phyloP scores from a whole-genome alignment of 352 stramenopile species.

The Phytophthora crassamura region DNA sequence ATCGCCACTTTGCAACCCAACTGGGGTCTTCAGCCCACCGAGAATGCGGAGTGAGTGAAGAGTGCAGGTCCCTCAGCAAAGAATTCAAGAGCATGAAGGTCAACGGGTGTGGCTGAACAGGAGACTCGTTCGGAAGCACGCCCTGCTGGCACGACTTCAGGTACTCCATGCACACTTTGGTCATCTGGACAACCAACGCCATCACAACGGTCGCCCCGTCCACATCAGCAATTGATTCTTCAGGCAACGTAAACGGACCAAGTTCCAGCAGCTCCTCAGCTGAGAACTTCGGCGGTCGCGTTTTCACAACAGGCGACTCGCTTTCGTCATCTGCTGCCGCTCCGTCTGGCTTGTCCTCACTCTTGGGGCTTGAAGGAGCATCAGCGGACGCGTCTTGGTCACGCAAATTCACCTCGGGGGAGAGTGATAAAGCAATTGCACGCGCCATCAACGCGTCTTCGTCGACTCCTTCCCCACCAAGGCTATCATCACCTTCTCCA shows the following conservation, averaged over 20 bases:
- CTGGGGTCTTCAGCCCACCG: slow-evolving; percentile 27
- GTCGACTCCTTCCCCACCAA: slow-evolving; percentile 77
- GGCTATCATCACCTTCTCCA: slow-evolving; percentile 52
- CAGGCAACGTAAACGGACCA: slow-evolving; percentile 64
- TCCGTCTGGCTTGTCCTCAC: slow-evolving; percentile 20
- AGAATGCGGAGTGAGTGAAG: slow-evolving; percentile 14
- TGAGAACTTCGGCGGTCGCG: slow-evolving; percentile 65
- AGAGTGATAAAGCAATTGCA: slow-evolving; percentile 89
- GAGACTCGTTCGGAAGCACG: slow-evolving; percentile 64
- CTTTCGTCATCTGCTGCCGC: slow-evolving; percentile 5
- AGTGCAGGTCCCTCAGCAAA: slow-evolving; percentile 65
- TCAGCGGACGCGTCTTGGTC: slow-evolving; percentile 49
- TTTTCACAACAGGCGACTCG: slow-evolving; percentile 34
- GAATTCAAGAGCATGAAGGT: slow-evolving; percentile 91
- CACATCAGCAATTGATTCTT: slow-evolving; percentile 48
- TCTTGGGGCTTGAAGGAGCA: slow-evolving; percentile 22
- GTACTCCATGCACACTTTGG: slow-evolving; percentile 76
- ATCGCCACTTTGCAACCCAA: slow-evolving; percentile 56
- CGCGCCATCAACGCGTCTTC: slow-evolving; percentile 91
- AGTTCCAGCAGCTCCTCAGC: slow-evolving; percentile 72
- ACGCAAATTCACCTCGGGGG: slow-evolving; percentile 76
- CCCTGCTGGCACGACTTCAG: slow-evolving; percentile 72
- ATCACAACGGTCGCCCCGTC: slow-evolving; percentile 59
- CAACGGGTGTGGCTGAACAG: slow-evolving; percentile 82
- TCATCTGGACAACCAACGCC: slow-evolving; percentile 67